Evolutionary conservation across 371 early-diverging fungal species (phyloP).

Genomic region (Mortierella sp.): DNA sequence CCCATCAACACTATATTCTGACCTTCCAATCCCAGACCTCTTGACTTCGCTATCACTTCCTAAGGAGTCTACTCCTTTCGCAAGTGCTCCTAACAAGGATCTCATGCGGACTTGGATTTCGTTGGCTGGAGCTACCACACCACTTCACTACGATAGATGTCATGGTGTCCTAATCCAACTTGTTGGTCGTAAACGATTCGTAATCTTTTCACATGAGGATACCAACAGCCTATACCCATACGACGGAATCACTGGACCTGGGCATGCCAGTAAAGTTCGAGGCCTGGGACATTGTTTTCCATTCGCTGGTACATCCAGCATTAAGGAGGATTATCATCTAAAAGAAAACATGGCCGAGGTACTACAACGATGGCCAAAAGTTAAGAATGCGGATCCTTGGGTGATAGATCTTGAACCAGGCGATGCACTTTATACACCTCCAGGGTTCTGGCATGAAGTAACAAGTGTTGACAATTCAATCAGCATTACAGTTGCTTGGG

Average conservation of each 20-base stretch:
- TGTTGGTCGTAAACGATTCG: slow-evolving; percentile 52
- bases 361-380: slow-evolving; percentile 37
- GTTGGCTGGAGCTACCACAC: slow-evolving; percentile 37
- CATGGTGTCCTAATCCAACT: slow-evolving; percentile 55
- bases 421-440: slow-evolving; percentile 58
- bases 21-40: slow-evolving; percentile 24
- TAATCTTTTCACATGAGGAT: slow-evolving; percentile 52
- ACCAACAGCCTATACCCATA: slow-evolving; percentile 38
- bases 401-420: slow-evolving; percentile 54
- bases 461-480: slow-evolving; percentile 54
- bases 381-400: slow-evolving; percentile 41
- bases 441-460: slow-evolving; percentile 60
- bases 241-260: slow-evolving; percentile 40
- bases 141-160: slow-evolving; percentile 55
- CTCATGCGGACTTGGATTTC: slow-evolving; percentile 52
- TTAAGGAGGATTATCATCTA: slow-evolving; percentile 2
- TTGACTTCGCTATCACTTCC: slow-evolving; percentile 35
- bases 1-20: slow-evolving; percentile 25
- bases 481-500: slow-evolving; percentile 59
- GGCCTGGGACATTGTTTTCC: slow-evolving; percentile 46
- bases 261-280: slow-evolving; percentile 53
- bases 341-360: slow-evolving; percentile 16
- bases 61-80: slow-evolving; percentile 13
- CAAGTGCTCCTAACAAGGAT: slow-evolving; percentile 33
- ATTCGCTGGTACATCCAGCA: background rate